Percentiles rank a stretch among this genome's conserved stretches.
Evolutionary conservation across 768 basidiomycete species (phyloP).

Genomic region (Candolleomyces eurysporus): DNA sequence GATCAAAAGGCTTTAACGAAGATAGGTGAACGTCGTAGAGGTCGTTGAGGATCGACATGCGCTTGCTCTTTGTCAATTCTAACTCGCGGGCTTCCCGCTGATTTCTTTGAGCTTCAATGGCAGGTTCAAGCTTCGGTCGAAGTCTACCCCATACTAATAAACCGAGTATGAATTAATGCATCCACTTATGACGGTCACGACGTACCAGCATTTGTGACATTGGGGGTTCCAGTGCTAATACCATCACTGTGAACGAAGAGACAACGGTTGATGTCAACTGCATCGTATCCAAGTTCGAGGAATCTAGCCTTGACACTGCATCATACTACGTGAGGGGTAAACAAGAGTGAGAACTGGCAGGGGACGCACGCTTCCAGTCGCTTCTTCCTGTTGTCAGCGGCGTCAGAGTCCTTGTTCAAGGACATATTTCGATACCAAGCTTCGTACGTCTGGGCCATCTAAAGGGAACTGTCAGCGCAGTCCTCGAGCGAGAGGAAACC

Average conservation of each 20-base stretch:
- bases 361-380: neutral
- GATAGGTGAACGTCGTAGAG: slow-evolving; percentile 19
- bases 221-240: neutral
- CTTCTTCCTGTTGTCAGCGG: neutral
- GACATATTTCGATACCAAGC: neutral
- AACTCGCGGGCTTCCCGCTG: neutral
- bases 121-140: slow-evolving; percentile 16
- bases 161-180: neutral
- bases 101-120: slow-evolving; percentile 4
- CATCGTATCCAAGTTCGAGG: neutral
- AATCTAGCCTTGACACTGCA: neutral
- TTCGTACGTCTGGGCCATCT: slow-evolving; percentile 1
- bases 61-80: neutral
- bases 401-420: neutral
- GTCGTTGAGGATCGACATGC: slow-evolving; percentile 2
- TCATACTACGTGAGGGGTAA: neutral
- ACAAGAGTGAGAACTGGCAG: neutral
- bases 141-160: slow-evolving; percentile 23
- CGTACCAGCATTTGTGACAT: slow-evolving; percentile 26
- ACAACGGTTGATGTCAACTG: neutral
- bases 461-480: slow-evolving; percentile 6
- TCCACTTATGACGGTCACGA: neutral
- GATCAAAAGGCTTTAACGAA: slow-evolving; percentile 19
- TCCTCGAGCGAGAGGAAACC: neutral
- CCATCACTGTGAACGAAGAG: neutral